Base-by-base conservation (phyloP, 208 protist species). In the Trypanosomatidae sp. region DNA sequence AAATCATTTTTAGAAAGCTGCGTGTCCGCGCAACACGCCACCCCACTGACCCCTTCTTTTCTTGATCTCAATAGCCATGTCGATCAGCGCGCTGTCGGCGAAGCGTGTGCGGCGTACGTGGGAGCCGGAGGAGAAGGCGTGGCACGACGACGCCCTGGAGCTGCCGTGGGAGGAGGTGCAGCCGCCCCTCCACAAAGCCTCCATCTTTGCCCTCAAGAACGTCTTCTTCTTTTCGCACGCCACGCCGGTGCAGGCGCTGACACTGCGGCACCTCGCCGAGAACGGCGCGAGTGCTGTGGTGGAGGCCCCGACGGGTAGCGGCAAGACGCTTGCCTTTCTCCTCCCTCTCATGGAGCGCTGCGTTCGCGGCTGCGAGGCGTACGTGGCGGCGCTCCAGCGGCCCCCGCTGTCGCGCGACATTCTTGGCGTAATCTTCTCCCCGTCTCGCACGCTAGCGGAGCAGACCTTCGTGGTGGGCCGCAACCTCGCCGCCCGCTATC, bases 321-420 rank as follows among this genome's bases (percentile, higher is more conserved):
- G 99, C 19, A 99, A 99, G 85, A 99, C 98, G 15, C 87, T 99
- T 1, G 97, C 89, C 12, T 89, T 99, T 46, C 87, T 99, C 0
- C 77, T 97, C 9, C 91, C 93, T 13, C 62, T 97, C 22, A 91
- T 97, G 85, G 88, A 97, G 80, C 89, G 93, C 52, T 84, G 77
- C 30, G 69, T 97, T 25, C 77, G 83, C 15, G 60, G 74, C 19
- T 91, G 86, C 59, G 89, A 93, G 44, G 79, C 76, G 19, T 85
- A 84, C 60, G 79, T 94, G 1, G 59, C 59, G 13, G 46, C 33
- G 43, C 76, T 87, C 67, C 69, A 78, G 55, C 79, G 80, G 10
- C 93, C 93, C 0, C 85, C 91, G 22, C 79, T 95, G 19, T 82
- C 71, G 3, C 86, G 89, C 10, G 60, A 91, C 74, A 83, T 97